Evolutionary conservation across 306 rosid genomes (phyloP).

Genomic region (Vigna radiata): DNA sequence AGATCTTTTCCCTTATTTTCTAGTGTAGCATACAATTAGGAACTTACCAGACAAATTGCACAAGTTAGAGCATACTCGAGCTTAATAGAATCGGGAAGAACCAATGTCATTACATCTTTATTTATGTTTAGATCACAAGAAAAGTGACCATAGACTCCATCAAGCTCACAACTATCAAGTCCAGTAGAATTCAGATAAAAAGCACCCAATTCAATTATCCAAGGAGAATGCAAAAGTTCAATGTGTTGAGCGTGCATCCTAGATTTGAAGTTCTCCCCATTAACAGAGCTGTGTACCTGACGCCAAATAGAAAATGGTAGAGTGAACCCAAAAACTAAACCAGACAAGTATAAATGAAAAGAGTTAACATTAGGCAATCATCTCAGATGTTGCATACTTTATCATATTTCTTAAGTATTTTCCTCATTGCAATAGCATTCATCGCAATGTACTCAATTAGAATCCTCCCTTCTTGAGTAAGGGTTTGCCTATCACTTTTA

Average conservation of each 20-base stretch:
- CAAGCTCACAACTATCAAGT: conserved; percentile 50
- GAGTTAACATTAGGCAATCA: neutral
- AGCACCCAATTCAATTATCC: conserved; percentile 94
- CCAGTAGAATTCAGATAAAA: conserved; percentile 74
- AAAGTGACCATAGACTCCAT: conserved; percentile 63
- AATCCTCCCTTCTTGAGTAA: conserved; percentile 75
- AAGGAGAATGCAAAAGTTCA: conserved; percentile 89
- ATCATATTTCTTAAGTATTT: conserved; percentile 94
- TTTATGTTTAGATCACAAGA: conserved; percentile 57
- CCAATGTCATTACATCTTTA: conserved; percentile 64
- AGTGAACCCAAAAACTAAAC: conserved; percentile 15
- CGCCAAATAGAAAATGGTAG: conserved; percentile 33
- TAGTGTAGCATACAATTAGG: conserved; percentile 26
- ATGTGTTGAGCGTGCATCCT: conserved; percentile 77
- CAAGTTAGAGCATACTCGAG: conserved; percentile 80
- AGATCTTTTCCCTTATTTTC: neutral
- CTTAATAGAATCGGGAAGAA: conserved; percentile 73
- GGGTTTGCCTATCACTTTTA: conserved; percentile 60
- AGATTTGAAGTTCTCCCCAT: conserved; percentile 75
- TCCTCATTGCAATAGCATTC: conserved; percentile 88
- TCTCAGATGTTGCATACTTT: conserved; percentile 60
- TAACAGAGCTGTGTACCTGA: conserved; percentile 78
- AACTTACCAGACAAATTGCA: conserved; percentile 90
- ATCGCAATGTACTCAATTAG: conserved; percentile 80
- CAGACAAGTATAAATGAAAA: conserved; percentile 34